phyloP scores from a whole-genome alignment of 208 protist species.

The Leishmania martiniquensis region DNA sequence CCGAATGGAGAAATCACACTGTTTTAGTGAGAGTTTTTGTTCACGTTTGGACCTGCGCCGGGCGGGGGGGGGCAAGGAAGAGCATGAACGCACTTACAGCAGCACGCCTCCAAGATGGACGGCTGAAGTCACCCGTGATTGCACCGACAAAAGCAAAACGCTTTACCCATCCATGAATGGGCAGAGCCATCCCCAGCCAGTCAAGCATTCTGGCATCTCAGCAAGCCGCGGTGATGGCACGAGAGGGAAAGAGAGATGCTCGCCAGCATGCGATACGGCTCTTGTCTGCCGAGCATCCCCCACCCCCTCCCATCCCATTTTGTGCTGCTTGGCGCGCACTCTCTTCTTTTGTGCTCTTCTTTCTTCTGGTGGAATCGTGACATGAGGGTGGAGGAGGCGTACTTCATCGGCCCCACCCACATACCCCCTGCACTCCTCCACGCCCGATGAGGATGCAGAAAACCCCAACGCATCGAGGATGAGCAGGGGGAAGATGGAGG shows the following conservation, averaged over 20 bases:
- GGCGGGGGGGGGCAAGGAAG: neutral
- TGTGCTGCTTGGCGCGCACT: no score
- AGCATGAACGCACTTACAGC: constrained; percentile 3
- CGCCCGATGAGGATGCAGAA: neutral
- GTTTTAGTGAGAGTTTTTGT: neutral
- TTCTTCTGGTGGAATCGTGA: neutral
- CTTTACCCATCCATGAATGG: neutral
- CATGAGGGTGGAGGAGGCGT: neutral
- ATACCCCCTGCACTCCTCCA: neutral
- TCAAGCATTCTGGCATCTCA: neutral
- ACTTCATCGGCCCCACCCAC: neutral
- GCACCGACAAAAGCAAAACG: neutral
- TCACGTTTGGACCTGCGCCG: neutral
- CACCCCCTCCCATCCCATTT: no score
- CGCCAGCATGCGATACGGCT: neutral
- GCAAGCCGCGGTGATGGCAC: neutral
- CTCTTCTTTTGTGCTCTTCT: neutral
- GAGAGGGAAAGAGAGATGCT: neutral
- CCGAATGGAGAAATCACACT: no score
- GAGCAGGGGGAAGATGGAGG: neutral
- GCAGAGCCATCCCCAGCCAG: neutral
- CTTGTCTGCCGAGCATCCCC: neutral
- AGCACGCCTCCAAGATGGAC: neutral
- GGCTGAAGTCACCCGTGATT: neutral
- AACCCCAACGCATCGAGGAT: neutral